Conservation (phyloP, 306 rosid species). For the Calophaca sinica region DNA sequence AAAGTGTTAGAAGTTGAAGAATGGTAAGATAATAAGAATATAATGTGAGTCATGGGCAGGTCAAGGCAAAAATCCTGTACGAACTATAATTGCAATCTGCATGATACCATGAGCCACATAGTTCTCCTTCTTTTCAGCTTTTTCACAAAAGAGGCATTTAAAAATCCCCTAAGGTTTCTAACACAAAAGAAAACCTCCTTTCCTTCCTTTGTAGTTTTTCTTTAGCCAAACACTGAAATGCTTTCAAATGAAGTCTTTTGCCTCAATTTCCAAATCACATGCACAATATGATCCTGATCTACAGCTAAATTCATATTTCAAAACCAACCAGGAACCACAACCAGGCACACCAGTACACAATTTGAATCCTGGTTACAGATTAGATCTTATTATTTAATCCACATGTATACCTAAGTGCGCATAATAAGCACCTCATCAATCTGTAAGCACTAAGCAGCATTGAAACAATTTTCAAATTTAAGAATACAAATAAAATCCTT, state of each 20-base stretch:
- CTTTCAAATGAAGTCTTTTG: neutral
- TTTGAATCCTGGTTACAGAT: neutral
- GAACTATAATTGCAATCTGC: conserved; percentile 5
- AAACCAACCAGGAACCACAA: neutral
- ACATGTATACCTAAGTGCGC: neutral
- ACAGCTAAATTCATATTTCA: neutral
- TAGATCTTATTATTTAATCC: conserved; percentile 1
- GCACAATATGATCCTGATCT: neutral
- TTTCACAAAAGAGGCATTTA: neutral
- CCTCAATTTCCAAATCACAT: conserved; percentile 21
- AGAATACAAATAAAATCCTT: neutral
- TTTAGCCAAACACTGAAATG: neutral
- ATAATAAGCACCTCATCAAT: neutral
- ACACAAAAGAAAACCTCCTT: neutral
- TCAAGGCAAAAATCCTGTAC: conserved; percentile 17
- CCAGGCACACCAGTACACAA: neutral
- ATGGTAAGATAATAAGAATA: neutral
- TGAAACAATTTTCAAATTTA: neutral
- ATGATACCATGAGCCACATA: neutral
- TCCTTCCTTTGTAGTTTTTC: neutral
- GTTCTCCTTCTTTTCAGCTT: conserved; percentile 3
- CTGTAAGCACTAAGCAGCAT: neutral
- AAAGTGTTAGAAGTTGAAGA: neutral
- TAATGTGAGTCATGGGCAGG: neutral
- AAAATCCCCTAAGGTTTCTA: neutral